These are phyloP conservation scores for Colletotrichum tamarilloi DNA, from an alignment of 2,329 filamentous ascomycete species.

Conservation along the genomic window DNA sequence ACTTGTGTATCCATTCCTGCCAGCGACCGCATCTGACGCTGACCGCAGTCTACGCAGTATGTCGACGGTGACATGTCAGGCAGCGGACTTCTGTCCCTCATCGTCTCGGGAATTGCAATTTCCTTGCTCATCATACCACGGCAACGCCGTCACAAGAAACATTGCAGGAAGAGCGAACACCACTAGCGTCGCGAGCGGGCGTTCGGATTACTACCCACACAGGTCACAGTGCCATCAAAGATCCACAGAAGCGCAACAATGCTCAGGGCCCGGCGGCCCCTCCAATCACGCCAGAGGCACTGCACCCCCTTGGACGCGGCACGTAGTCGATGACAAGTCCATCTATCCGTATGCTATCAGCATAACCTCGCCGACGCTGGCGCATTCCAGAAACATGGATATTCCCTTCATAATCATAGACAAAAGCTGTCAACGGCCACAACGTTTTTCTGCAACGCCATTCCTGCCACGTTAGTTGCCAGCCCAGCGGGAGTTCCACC, in stretches of 20 bases:
- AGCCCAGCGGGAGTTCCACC: constrained; percentile 7
- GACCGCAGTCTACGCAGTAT: neutral
- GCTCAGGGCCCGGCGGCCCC: constrained; percentile 12
- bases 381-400: constrained; percentile 3
- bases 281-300: constrained; percentile 11
- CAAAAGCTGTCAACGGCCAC: neutral
- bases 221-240: constrained; percentile 12
- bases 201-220: constrained; percentile 24
- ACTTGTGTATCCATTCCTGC: neutral
- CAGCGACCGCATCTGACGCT: neutral
- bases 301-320: neutral
- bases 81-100: neutral
- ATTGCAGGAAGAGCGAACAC: constrained; percentile 18
- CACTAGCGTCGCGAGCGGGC: constrained; percentile 28
- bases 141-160: constrained; percentile 11
- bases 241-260: neutral
- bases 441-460: constrained; percentile 7
- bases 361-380: constrained; percentile 3
- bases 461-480: constrained; percentile 18
- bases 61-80: neutral
- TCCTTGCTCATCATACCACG: neutral
- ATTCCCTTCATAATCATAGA: constrained; percentile 1
- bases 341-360: constrained; percentile 8
- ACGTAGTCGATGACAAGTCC: constrained; percentile 17
- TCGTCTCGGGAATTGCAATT: constrained; percentile 9